These are phyloP conservation scores for Colletotrichum lini DNA, from an alignment of 2,329 filamentous ascomycete genomes.

Conservation along the genomic window DNA sequence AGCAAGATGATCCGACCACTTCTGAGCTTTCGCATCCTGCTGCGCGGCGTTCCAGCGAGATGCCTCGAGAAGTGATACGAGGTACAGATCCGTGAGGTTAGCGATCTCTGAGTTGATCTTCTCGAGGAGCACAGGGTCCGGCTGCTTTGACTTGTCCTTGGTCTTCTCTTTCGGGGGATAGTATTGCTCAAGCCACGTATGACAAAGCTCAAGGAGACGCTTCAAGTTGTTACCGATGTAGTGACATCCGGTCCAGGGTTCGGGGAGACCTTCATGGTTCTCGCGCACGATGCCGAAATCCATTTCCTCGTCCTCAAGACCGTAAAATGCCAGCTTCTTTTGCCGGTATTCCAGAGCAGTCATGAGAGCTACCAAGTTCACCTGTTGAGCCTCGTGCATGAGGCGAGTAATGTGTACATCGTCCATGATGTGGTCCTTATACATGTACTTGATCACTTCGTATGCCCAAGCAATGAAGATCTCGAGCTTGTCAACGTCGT, in stretches of 20 bases:
- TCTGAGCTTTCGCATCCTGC: slow-evolving; percentile 58
- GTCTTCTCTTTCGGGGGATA: slow-evolving; percentile 51
- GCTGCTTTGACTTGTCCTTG: slow-evolving; percentile 50
- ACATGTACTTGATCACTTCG: slow-evolving; percentile 81
- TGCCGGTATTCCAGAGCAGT: slow-evolving; percentile 79
- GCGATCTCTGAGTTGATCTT: slow-evolving; percentile 65
- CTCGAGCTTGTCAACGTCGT: slow-evolving; percentile 80
- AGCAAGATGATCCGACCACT: slow-evolving; percentile 61
- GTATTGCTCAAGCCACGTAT: slow-evolving; percentile 68
- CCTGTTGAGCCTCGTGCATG: slow-evolving; percentile 76
- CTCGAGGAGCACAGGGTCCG: slow-evolving; percentile 58
- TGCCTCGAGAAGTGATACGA: slow-evolving; percentile 68
- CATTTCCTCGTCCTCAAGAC: slow-evolving; percentile 77
- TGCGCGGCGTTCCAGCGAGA: slow-evolving; percentile 64
- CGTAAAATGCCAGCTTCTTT: slow-evolving; percentile 79
- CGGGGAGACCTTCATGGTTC: slow-evolving; percentile 78
- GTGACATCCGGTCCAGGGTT: slow-evolving; percentile 87
- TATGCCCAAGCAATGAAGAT: slow-evolving; percentile 85
- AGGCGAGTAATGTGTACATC: slow-evolving; percentile 67
- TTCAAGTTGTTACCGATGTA: slow-evolving; percentile 74
- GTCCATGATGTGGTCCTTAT: slow-evolving; percentile 72
- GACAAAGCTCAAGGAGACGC: slow-evolving; percentile 71
- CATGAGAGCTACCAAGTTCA: slow-evolving; percentile 79
- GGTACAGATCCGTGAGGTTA: slow-evolving; percentile 67
- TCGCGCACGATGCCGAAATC: slow-evolving; percentile 74